These are phyloP conservation scores for Epichloe sylvatica DNA, from an alignment of 2,329 filamentous ascomycete species.

Conservation along the genomic window DNA sequence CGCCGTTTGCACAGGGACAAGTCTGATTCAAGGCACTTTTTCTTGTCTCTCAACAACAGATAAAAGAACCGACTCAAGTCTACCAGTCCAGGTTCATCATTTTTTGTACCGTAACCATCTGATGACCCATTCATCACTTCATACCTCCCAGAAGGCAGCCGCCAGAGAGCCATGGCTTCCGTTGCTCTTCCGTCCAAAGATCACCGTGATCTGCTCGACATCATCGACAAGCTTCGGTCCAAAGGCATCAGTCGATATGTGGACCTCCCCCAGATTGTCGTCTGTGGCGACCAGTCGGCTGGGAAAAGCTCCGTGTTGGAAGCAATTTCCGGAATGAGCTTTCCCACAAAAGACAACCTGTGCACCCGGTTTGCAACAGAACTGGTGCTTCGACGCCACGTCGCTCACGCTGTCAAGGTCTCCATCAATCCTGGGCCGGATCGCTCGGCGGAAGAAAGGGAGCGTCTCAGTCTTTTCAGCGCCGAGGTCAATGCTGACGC, in stretches of 20 bases:
- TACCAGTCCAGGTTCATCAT: too few relatives aligned
- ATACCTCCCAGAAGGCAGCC: not conserved
- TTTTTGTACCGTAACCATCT: too few relatives aligned
- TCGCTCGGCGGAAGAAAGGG: slow-evolving; percentile 13
- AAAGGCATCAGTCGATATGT: slow-evolving; percentile 13
- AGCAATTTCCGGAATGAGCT: slow-evolving; percentile 47
- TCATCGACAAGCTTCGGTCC: slow-evolving; percentile 9
- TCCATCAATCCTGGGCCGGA: slow-evolving; percentile 18
- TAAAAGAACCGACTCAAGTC: too few relatives aligned
- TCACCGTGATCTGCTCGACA: slow-evolving; percentile 9
- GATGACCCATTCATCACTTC: too few relatives aligned
- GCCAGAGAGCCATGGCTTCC: slow-evolving; percentile 3
- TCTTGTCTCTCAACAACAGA: too few relatives aligned
- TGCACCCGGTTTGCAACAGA: slow-evolving; percentile 53
- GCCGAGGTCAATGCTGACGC: slow-evolving; percentile 1
- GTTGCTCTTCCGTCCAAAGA: slow-evolving; percentile 6
- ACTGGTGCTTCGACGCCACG: slow-evolving; percentile 37
- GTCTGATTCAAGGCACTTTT: too few relatives aligned
- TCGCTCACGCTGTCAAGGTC: slow-evolving; percentile 19
- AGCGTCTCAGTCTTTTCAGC: slow-evolving; percentile 2
- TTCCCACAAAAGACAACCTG: slow-evolving; percentile 42
- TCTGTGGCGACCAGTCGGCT: slow-evolving; percentile 47
- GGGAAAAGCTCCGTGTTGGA: slow-evolving; percentile 54
- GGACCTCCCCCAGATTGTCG: slow-evolving; percentile 36
- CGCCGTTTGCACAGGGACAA: too few relatives aligned